Percentiles rank a stretch among this genome's conserved stretches.
phyloP scores from a whole-genome alignment of 1,284 basidiomycete genomes.

The Mycena sp. region DNA sequence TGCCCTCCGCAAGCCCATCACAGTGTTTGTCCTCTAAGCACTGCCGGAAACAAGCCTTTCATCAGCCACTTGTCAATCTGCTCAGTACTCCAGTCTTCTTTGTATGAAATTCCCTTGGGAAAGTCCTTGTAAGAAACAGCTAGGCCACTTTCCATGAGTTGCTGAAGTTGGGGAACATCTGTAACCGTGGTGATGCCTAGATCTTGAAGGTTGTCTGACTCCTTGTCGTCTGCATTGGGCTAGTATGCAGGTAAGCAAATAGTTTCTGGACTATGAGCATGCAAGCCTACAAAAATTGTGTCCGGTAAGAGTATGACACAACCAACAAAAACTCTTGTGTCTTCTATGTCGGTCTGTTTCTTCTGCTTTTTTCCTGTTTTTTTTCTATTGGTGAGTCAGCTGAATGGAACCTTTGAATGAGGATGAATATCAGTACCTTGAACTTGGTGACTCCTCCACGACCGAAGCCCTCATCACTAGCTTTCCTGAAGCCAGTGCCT shows the following conservation, averaged over 20 bases:
- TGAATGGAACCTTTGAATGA: not conserved
- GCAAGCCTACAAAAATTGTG: not conserved
- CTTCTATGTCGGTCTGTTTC: not conserved
- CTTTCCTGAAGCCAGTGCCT: not conserved
- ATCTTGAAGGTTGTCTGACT: not conserved
- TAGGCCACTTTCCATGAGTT: not conserved
- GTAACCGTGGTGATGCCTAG: not conserved
- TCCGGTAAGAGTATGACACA: not conserved
- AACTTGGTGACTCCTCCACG: not conserved
- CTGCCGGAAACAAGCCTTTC: no score
- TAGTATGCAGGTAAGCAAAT: not conserved
- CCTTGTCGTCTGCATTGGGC: not conserved
- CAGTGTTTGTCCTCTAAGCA: no score
- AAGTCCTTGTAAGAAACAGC: no score
- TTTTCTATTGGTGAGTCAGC: not conserved
- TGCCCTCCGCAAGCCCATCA: no score
- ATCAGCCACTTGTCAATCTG: no score
- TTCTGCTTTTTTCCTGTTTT: not conserved
- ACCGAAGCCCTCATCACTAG: not conserved
- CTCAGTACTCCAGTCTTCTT: no score
- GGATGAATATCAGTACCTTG: no score
- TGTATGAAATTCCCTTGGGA: no score
- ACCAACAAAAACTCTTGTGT: not conserved
- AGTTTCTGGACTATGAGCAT: no score
- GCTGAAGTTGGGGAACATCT: not conserved